Percentiles rank a stretch among this genome's conserved stretches.
These are phyloP conservation scores for Gentiana macrophylla DNA, from an alignment of 257 asterid species.

Conservation along the genomic window DNA sequence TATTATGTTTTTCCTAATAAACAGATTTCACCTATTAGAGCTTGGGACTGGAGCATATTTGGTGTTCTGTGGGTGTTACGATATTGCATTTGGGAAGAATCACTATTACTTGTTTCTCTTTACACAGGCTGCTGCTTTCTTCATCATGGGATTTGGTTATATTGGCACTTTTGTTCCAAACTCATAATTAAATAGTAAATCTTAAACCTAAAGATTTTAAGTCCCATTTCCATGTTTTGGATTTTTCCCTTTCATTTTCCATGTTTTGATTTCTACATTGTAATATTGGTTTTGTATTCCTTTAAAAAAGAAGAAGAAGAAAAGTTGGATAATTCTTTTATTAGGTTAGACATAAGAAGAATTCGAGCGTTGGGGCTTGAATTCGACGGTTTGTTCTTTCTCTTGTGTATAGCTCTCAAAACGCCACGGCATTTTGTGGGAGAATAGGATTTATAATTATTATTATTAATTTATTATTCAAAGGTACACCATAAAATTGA, in stretches of 20 bases:
- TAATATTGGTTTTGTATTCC: constrained; percentile 2
- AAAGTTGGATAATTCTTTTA: constrained; percentile 24
- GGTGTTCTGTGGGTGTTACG: constrained; percentile 72
- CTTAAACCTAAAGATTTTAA: no score
- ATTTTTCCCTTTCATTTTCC: constrained; percentile 14
- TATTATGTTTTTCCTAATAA: background rate
- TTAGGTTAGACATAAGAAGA: constrained; percentile 39
- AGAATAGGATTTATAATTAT: constrained; percentile 1
- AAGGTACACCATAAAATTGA: background rate
- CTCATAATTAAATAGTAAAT: constrained; percentile 13
- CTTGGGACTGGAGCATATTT: constrained; percentile 50
- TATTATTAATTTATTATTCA: background rate
- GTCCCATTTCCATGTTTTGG: background rate
- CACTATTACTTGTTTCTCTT: constrained; percentile 56
- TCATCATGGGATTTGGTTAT: constrained; percentile 66
- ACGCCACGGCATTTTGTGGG: background rate
- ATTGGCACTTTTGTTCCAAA: constrained; percentile 60
- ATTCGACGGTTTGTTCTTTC: constrained; percentile 20
- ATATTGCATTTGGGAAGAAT: constrained; percentile 50
- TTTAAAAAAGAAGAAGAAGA: constrained; percentile 11
- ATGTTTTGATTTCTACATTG: constrained; percentile 12
- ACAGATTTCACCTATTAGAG: constrained; percentile 66
- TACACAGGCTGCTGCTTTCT: constrained; percentile 59
- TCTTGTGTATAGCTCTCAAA: constrained; percentile 22
- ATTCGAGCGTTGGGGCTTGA: constrained; percentile 32